phyloP scores from a whole-genome alignment of 2,329 filamentous ascomycete species.

The Raffaelea albimanens region DNA sequence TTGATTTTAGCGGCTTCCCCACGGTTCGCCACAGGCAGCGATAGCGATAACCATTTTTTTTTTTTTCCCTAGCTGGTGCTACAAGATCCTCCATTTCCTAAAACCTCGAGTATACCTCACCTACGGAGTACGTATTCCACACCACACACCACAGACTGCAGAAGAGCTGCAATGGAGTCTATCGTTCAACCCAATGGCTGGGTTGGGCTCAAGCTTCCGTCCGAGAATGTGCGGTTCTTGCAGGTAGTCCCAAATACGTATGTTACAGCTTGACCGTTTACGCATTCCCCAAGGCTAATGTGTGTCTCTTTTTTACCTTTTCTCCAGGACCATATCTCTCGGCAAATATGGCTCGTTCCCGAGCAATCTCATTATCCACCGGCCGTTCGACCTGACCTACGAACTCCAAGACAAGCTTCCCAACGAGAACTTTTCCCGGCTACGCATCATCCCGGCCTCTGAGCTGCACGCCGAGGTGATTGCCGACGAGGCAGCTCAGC shows the following conservation, averaged over 20 bases:
- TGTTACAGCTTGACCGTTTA: too few species aligned
- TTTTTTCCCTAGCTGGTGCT: too few species aligned
- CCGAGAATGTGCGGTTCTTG: conserved; percentile 46
- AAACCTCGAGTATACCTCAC: too few species aligned
- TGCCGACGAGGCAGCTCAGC: conserved; percentile 28
- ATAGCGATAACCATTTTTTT: too few species aligned
- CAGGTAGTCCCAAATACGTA: conserved; percentile 54
- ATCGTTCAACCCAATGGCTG: conserved; percentile 48
- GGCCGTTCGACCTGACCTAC: conserved; percentile 85
- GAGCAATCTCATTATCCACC: conserved; percentile 79
- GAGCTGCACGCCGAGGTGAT: conserved; percentile 80
- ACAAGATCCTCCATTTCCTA: too few species aligned
- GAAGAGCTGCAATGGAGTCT: conserved; percentile 13
- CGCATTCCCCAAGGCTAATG: too few species aligned
- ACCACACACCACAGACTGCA: too few species aligned
- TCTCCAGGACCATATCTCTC: conserved; percentile 65
- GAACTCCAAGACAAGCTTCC: conserved; percentile 68
- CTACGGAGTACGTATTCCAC: too few species aligned
- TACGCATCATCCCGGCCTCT: conserved; percentile 69
- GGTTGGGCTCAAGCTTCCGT: conserved; percentile 51
- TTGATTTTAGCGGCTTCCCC: too few species aligned
- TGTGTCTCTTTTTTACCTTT: conserved; percentile 5
- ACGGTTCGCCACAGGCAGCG: too few species aligned
- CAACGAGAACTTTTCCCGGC: conserved; percentile 53
- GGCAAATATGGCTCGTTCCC: conserved; percentile 91